These are phyloP conservation scores for Fragaria ananassa DNA, from an alignment of 306 rosid species.

Conservation along the genomic window DNA sequence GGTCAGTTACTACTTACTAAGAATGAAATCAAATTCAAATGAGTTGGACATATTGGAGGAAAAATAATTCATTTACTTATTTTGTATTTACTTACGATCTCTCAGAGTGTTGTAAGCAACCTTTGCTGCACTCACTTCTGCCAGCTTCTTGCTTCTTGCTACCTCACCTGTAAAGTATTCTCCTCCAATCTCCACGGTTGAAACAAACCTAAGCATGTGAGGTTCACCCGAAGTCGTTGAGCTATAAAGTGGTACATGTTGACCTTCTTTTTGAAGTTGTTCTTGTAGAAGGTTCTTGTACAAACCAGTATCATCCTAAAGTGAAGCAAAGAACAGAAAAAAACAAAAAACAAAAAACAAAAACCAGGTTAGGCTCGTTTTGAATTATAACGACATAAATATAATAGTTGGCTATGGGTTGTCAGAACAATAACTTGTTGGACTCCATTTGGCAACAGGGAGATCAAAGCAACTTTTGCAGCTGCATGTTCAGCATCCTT, in stretches of 20 bases:
- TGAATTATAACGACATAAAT: neutral
- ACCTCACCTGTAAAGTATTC: conserved; percentile 52
- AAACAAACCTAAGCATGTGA: conserved; percentile 59
- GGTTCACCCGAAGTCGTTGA: conserved; percentile 49
- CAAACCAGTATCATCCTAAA: conserved; percentile 44
- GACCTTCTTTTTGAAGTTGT: conserved; percentile 56
- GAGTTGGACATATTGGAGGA: neutral
- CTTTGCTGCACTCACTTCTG: conserved; percentile 82
- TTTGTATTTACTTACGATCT: conserved; percentile 32
- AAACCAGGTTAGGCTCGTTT: neutral
- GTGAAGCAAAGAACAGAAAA: neutral
- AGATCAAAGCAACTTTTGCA: conserved; percentile 67
- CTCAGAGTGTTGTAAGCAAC: conserved; percentile 58
- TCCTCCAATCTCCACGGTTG: conserved; percentile 62
- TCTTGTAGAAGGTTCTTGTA: conserved; percentile 89
- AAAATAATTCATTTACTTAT: neutral
- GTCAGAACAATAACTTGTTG: conserved; percentile 58
- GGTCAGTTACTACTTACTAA: neutral
- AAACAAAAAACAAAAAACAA: neutral
- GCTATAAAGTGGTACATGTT: conserved; percentile 46
- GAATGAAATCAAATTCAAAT: neutral
- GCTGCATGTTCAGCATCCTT: conserved; percentile 94
- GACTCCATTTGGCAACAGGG: conserved; percentile 42
- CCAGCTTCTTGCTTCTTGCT: conserved; percentile 67
- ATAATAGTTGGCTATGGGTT: conserved; percentile 13